These are phyloP conservation scores for Ensete glaucum DNA, from an alignment of 176 grass and related monocot species.

Conservation along the genomic window DNA sequence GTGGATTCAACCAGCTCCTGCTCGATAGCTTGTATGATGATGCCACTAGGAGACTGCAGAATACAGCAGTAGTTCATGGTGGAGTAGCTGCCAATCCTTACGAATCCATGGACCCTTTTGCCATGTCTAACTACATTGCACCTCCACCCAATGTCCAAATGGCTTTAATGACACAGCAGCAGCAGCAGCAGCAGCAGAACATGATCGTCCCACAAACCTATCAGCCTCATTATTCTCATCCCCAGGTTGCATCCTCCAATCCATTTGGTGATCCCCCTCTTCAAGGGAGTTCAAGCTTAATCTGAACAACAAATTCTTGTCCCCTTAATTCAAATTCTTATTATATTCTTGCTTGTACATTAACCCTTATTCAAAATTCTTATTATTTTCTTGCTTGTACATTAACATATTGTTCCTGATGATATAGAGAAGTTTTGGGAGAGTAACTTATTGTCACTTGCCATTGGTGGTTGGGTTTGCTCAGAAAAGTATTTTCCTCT, in stretches of 20 bases:
- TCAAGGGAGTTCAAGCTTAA: slow-evolving; percentile 45
- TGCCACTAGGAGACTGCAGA: slow-evolving; percentile 29
- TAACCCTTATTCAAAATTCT: neutral
- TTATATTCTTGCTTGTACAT: neutral
- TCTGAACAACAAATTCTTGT: slow-evolving; percentile 20
- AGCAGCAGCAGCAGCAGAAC: slow-evolving; percentile 43
- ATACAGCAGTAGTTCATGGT: slow-evolving; percentile 7
- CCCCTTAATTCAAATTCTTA: neutral
- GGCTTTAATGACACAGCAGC: slow-evolving; percentile 46
- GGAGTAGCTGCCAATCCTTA: slow-evolving; percentile 7
- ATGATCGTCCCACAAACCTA: slow-evolving; percentile 37
- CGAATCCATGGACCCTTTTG: slow-evolving; percentile 41
- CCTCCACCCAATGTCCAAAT: slow-evolving; percentile 63
- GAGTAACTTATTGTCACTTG: neutral
- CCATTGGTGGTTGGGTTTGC: neutral
- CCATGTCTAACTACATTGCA: slow-evolving; percentile 35
- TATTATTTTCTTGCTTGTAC: neutral
- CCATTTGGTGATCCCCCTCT: slow-evolving; percentile 43
- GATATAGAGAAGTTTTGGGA: neutral
- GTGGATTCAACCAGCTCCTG: slow-evolving; percentile 65
- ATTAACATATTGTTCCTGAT: neutral
- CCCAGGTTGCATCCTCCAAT: slow-evolving; percentile 32
- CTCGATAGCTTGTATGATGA: slow-evolving; percentile 78
- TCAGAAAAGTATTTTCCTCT: neutral
- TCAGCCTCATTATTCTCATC: slow-evolving; percentile 14